Evolutionary conservation across 2,329 filamentous ascomycete species (phyloP).

Genomic region (Cercospora sp.): DNA sequence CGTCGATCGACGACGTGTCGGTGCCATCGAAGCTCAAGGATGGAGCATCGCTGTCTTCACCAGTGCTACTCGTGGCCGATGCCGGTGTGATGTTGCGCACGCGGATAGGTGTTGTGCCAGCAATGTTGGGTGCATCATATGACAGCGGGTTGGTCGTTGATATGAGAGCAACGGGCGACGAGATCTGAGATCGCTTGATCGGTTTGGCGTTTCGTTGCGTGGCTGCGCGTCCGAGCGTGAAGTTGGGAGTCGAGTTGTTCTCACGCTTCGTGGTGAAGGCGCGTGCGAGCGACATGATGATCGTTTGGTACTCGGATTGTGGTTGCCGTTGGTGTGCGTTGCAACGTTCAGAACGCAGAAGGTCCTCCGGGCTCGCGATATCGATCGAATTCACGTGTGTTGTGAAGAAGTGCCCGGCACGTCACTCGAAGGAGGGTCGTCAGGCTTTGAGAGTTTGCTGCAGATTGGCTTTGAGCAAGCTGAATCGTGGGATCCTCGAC

Average conservation of each 20-base stretch:
- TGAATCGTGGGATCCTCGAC: neutral
- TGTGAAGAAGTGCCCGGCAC: neutral
- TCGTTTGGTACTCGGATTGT: constrained; percentile 6
- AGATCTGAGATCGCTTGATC: constrained; percentile 72
- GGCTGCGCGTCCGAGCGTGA: constrained; percentile 42
- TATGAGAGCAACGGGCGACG: constrained; percentile 78
- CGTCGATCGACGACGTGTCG: constrained; percentile 58
- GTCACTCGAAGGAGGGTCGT: neutral
- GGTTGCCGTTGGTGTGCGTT: constrained; percentile 7
- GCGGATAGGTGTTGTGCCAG: constrained; percentile 34
- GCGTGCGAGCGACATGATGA: constrained; percentile 62
- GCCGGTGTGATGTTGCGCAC: constrained; percentile 28
- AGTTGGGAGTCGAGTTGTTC: constrained; percentile 46
- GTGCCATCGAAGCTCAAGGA: constrained; percentile 59
- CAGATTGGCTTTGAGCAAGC: neutral
- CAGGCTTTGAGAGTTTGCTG: neutral
- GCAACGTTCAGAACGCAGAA: constrained; percentile 11
- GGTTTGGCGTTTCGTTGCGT: constrained; percentile 51
- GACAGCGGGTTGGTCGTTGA: constrained; percentile 96
- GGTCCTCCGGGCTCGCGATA: neutral
- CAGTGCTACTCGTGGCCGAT: constrained; percentile 53
- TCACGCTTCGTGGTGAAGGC: constrained; percentile 74
- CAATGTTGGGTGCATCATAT: constrained; percentile 86
- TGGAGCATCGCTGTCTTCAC: constrained; percentile 71
- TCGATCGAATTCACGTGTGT: neutral